Evolutionary conservation across 768 basidiomycete genomes (phyloP).

Genomic region (Tylopilus sp.): DNA sequence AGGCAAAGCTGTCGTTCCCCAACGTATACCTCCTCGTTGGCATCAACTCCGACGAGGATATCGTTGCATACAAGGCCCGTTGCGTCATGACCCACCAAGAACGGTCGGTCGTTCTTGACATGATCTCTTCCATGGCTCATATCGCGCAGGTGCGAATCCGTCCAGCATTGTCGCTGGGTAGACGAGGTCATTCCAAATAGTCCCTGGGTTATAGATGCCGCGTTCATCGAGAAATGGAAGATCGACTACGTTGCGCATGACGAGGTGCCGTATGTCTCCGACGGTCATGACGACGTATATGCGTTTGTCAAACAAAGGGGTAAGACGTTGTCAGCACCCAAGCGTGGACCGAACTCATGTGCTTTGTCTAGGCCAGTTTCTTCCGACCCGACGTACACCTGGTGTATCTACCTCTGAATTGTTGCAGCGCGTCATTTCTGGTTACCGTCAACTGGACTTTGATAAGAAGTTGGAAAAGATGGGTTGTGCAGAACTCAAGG

Average conservation of each 20-base stretch:
- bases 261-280: constrained; percentile 79
- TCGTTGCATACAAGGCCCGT: constrained; percentile 71
- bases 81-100: constrained; percentile 90
- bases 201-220: constrained; percentile 85
- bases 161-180: constrained; percentile 97
- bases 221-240: constrained; percentile 77
- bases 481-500: constrained; percentile 69
- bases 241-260: constrained; percentile 99
- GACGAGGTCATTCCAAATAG: constrained; percentile 89
- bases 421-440: constrained; percentile 85
- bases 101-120: constrained; percentile 43
- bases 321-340: constrained; percentile 35
- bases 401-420: constrained; percentile 93
- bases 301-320: constrained; percentile 76
- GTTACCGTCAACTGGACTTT: constrained; percentile 81
- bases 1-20: constrained; percentile 92
- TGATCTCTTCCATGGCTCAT: neutral
- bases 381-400: constrained; percentile 92
- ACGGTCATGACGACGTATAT: constrained; percentile 87
- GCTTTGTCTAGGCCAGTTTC: constrained; percentile 69
- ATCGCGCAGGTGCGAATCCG: constrained; percentile 69
- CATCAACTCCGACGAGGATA: constrained; percentile 88
- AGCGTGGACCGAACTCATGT: neutral
- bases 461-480: constrained; percentile 90
- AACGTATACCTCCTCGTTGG: constrained; percentile 89